Conservation (phyloP, 2,329 filamentous ascomycete species). For the Aspergillus luchuensis region DNA sequence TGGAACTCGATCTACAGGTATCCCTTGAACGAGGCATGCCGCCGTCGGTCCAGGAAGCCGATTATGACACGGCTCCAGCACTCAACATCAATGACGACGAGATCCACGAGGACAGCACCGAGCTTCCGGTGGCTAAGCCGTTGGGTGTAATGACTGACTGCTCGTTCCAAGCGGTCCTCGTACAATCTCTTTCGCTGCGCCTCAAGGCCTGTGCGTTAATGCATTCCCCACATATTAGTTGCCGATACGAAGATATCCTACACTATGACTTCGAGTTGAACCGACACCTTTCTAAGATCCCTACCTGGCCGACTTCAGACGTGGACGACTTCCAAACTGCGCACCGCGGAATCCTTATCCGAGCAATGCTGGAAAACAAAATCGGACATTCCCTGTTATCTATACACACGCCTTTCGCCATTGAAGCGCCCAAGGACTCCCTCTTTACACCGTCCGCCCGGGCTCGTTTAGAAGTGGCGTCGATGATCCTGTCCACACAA, state of each 20-base stretch:
- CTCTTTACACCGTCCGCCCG: constrained; percentile 40
- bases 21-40: constrained; percentile 59
- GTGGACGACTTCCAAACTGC: constrained; percentile 25
- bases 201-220: constrained; percentile 38
- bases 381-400: constrained; percentile 42
- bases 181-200: constrained; percentile 34
- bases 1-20: constrained; percentile 59
- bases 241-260: constrained; percentile 44
- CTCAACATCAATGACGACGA: constrained; percentile 56
- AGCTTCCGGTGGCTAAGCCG: constrained; percentile 33
- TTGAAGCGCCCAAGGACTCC: constrained; percentile 35
- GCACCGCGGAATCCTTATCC: constrained; percentile 35
- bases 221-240: constrained; percentile 40
- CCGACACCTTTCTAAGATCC: constrained; percentile 37
- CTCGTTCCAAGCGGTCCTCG: constrained; percentile 36
- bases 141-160: constrained; percentile 41
- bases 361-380: constrained; percentile 38
- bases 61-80: constrained; percentile 54
- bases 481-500: constrained; percentile 42
- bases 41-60: constrained; percentile 44
- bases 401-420: constrained; percentile 42
- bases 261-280: constrained; percentile 44
- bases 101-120: constrained; percentile 40
- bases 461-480: constrained; percentile 39
- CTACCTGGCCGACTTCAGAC: constrained; percentile 31